Percentiles rank a stretch among this genome's conserved stretches.
These are phyloP conservation scores for Emericellopsis cladophorae DNA, from an alignment of 2,329 filamentous ascomycete genomes.

Conservation along the genomic window DNA sequence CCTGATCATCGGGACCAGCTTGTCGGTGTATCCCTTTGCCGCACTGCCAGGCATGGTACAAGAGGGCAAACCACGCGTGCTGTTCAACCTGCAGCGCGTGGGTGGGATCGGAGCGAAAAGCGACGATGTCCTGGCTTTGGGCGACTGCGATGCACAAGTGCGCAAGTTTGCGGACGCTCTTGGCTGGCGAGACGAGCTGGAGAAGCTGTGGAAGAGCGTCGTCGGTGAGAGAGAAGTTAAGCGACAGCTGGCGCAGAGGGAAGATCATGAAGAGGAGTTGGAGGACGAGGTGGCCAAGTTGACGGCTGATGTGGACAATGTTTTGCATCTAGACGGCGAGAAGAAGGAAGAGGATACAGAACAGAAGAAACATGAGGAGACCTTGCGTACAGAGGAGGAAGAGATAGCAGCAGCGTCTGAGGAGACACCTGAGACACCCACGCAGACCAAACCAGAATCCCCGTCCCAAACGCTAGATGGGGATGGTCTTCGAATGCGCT, in stretches of 20 bases:
- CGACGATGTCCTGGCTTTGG: constrained; percentile 77
- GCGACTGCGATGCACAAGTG: constrained; percentile 74
- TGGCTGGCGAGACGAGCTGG: constrained; percentile 78
- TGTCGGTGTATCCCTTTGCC: constrained; percentile 83
- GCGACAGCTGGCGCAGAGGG: constrained; percentile 25
- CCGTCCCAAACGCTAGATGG: not conserved
- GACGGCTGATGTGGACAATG: constrained; percentile 19
- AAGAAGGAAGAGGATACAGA: not conserved
- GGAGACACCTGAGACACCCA: not conserved
- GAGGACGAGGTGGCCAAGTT: constrained; percentile 31
- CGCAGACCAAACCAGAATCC: not conserved
- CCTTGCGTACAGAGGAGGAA: not conserved
- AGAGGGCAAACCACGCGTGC: constrained; percentile 56
- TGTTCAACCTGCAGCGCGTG: constrained; percentile 80
- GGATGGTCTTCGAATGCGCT: not conserved
- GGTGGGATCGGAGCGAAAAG: constrained; percentile 63
- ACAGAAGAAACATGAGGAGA: not conserved
- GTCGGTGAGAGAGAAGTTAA: constrained; percentile 48
- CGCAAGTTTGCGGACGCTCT: constrained; percentile 64
- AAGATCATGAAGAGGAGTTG: constrained; percentile 16
- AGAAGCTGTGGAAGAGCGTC: constrained; percentile 57
- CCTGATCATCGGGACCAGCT: constrained; percentile 79
- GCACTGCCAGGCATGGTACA: constrained; percentile 55
- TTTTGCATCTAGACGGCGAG: constrained; percentile 15
- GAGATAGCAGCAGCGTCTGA: not conserved